Conservation (phyloP, 306 rosid species). For the Dryas octopetala region DNA sequence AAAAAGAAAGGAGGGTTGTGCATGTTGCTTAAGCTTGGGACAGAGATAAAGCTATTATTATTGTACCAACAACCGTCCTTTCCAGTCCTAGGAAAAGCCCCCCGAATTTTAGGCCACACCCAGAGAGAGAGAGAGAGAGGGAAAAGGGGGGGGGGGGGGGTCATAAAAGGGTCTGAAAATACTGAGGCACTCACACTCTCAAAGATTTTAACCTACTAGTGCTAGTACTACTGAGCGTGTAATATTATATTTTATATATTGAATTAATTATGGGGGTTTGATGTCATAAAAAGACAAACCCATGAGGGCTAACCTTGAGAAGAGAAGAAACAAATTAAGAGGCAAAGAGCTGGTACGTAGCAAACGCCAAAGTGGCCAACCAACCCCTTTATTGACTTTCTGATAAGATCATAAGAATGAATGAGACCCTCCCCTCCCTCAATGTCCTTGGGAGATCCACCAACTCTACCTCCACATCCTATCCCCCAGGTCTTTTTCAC, state of each 20-base stretch:
- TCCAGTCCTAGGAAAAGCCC: slow-evolving; percentile 21
- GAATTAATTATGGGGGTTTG: background rate
- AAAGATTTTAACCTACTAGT: slow-evolving; percentile 21
- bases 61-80: background rate
- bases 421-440: background rate
- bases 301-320: slow-evolving; percentile 40
- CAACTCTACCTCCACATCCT: slow-evolving; percentile 6
- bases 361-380: background rate
- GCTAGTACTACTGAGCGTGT: background rate
- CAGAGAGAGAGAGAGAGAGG: background rate
- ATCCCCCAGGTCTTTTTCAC: slow-evolving; percentile 8
- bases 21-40: slow-evolving; percentile 18
- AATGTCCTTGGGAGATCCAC: slow-evolving; percentile 33
- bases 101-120: slow-evolving; percentile 26
- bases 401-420: slow-evolving; percentile 22
- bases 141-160: background rate
- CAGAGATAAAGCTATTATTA: slow-evolving; percentile 16
- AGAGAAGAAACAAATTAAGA: slow-evolving; percentile 19
- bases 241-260: no score
- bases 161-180: background rate
- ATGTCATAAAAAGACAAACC: slow-evolving; percentile 46
- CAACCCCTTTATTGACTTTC: slow-evolving; percentile 21
- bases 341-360: background rate
- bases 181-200: slow-evolving; percentile 14
- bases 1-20: background rate